These are phyloP conservation scores for Fusarium zealandicum DNA, from an alignment of 2,329 filamentous ascomycete species.

Conservation along the genomic window DNA sequence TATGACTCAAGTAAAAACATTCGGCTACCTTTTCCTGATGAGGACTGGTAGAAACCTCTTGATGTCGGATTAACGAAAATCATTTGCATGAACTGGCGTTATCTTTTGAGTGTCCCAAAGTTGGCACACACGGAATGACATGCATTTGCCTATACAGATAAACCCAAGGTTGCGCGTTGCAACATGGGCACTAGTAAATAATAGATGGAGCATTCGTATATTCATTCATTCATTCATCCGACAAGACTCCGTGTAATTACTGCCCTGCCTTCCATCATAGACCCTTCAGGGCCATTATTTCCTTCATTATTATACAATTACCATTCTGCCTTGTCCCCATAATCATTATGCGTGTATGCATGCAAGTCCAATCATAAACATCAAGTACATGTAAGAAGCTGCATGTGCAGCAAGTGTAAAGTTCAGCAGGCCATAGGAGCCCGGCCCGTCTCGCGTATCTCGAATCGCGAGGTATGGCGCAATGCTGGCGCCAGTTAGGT, in stretches of 20 bases:
- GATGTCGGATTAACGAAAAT: slow-evolving; percentile 19
- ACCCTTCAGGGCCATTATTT: not conserved
- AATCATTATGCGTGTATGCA: slow-evolving; percentile 23
- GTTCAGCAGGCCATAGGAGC: not conserved
- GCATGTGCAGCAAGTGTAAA: not conserved
- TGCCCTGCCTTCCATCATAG: not conserved
- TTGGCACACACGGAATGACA: slow-evolving; percentile 2
- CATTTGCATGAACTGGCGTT: slow-evolving; percentile 29
- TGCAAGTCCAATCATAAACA: slow-evolving; percentile 29
- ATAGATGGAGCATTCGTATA: slow-evolving; percentile 27
- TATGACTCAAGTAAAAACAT: slow-evolving; percentile 1
- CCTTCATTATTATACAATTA: slow-evolving; percentile 13
- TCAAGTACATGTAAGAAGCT: slow-evolving; percentile 3
- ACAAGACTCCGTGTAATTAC: not conserved
- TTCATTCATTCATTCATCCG: slow-evolving; percentile 33
- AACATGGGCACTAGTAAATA: slow-evolving; percentile 24
- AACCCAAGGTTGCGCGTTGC: slow-evolving; percentile 1
- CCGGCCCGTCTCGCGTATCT: not conserved
- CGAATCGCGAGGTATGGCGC: not conserved
- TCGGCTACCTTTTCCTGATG: not conserved
- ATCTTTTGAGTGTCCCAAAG: slow-evolving; percentile 11
- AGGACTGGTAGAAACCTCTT: not conserved
- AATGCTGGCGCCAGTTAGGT: not conserved
- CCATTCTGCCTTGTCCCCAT: not conserved
- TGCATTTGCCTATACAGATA: slow-evolving; percentile 1